These are phyloP conservation scores for Leccinellum luteum DNA, from an alignment of 768 basidiomycete species.

Conservation along the genomic window DNA sequence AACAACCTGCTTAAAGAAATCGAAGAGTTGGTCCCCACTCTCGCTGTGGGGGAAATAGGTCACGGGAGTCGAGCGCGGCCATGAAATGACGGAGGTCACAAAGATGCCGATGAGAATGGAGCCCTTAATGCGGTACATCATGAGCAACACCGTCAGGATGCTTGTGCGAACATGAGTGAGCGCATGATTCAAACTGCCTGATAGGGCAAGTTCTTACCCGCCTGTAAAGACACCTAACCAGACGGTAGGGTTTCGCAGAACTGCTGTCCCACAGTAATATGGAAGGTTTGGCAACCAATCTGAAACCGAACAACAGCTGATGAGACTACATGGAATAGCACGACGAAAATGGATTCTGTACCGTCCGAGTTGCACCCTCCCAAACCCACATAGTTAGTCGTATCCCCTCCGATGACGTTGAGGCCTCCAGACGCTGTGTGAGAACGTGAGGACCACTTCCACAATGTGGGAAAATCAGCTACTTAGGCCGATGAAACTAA, in stretches of 20 bases:
- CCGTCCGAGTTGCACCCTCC: conserved; percentile 67
- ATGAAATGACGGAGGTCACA: conserved; percentile 81
- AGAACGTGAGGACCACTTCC: conserved; percentile 2
- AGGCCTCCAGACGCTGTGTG: conserved; percentile 60
- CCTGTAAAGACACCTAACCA: conserved; percentile 89
- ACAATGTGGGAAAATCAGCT: conserved; percentile 13
- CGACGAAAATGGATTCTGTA: conserved; percentile 17
- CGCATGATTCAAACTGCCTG: not conserved
- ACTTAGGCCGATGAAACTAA: conserved; percentile 76
- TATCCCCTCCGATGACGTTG: conserved; percentile 72
- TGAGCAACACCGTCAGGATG: conserved; percentile 71
- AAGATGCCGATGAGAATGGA: conserved; percentile 83
- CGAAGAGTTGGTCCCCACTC: conserved; percentile 68
- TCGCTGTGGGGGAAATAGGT: conserved; percentile 78
- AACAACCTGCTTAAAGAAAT: conserved; percentile 84
- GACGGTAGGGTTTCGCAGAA: conserved; percentile 72
- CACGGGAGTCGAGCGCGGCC: conserved; percentile 80
- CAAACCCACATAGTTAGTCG: conserved; percentile 65
- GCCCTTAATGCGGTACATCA: conserved; percentile 84
- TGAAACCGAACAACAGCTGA: conserved; percentile 5
- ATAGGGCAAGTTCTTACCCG: conserved; percentile 48
- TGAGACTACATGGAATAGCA: conserved; percentile 11
- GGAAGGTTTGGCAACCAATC: conserved; percentile 50
- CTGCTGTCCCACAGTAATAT: conserved; percentile 59
- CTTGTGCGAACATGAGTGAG: conserved; percentile 32